These are phyloP conservation scores for Brassica rapa DNA, from an alignment of 345 rosid species.

Conservation along the genomic window DNA sequence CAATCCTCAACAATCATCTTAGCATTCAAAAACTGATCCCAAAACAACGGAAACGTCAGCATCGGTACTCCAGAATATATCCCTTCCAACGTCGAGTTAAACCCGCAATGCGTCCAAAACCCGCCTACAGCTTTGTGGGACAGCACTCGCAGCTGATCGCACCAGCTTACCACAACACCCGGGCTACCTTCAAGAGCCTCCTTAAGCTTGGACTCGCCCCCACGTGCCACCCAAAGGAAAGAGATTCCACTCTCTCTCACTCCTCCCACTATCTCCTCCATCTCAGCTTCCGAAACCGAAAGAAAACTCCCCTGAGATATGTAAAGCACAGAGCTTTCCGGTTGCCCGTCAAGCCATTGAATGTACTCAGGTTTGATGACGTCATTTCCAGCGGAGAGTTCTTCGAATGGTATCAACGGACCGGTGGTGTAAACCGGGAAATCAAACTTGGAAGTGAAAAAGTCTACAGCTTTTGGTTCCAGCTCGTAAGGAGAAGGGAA, in stretches of 20 bases:
- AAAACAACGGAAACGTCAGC: conserved; percentile 50
- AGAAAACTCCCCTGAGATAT: conserved; percentile 51
- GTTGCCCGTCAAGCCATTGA: conserved; percentile 48
- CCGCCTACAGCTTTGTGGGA: conserved; percentile 56
- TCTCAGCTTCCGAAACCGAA: conserved; percentile 39
- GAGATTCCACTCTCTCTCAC: conserved; percentile 38
- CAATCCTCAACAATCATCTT: conserved; percentile 59
- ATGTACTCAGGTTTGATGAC: conserved; percentile 6
- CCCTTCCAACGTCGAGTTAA: conserved; percentile 63
- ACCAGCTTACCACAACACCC: conserved; percentile 49
- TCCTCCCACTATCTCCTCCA: conserved; percentile 48
- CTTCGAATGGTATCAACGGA: conserved; percentile 46
- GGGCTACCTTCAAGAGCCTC: conserved; percentile 22
- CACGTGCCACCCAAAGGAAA: conserved; percentile 54
- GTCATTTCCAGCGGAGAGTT: not conserved
- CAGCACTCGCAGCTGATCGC: conserved; percentile 59
- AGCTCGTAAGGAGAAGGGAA: conserved; percentile 55
- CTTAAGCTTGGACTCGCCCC: not conserved
- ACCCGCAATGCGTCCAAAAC: conserved; percentile 72
- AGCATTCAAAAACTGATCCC: conserved; percentile 53
- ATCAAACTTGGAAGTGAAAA: conserved; percentile 22
- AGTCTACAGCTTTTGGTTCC: conserved; percentile 47
- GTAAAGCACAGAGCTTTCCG: conserved; percentile 46
- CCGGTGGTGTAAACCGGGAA: conserved; percentile 45
- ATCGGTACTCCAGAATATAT: conserved; percentile 51